These are phyloP conservation scores for Boehmeria nivea DNA, from an alignment of 306 rosid genomes.

Conservation along the genomic window DNA sequence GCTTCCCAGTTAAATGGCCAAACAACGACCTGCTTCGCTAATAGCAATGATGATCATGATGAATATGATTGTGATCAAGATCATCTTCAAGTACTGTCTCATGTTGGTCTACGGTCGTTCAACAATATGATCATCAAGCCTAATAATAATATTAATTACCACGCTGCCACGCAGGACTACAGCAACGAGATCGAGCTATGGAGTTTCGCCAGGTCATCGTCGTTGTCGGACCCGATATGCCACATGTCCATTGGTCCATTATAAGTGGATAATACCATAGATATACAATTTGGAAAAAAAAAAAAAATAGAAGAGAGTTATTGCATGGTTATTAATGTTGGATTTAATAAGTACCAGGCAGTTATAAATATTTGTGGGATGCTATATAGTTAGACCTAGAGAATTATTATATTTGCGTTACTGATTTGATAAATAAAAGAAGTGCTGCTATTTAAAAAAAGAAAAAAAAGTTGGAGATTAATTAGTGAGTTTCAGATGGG, in stretches of 20 bases:
- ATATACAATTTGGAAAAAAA: too few species aligned
- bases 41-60: constrained; percentile 28
- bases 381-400: background rate
- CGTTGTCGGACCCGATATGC: constrained; percentile 54
- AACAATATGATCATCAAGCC: background rate
- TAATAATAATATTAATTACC: constrained; percentile 13
- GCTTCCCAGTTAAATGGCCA: constrained; percentile 82
- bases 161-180: constrained; percentile 25
- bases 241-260: constrained; percentile 45
- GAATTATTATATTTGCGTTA: too few species aligned
- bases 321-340: too few species aligned
- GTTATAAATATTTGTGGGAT: background rate
- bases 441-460: constrained; percentile 9
- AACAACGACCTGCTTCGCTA: constrained; percentile 34
- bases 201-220: constrained; percentile 51
- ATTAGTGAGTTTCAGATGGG: constrained; percentile 41
- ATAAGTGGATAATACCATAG: background rate
- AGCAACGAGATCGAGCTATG: constrained; percentile 65
- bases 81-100: constrained; percentile 40
- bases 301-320: too few species aligned
- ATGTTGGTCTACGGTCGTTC: too few species aligned
- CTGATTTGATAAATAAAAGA: too few species aligned
- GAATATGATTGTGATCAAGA: constrained; percentile 28
- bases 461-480: constrained; percentile 7
- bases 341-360: constrained; percentile 14